Conservation (phyloP, 2,329 filamentous ascomycete genomes). For the Boeremia exigua region DNA sequence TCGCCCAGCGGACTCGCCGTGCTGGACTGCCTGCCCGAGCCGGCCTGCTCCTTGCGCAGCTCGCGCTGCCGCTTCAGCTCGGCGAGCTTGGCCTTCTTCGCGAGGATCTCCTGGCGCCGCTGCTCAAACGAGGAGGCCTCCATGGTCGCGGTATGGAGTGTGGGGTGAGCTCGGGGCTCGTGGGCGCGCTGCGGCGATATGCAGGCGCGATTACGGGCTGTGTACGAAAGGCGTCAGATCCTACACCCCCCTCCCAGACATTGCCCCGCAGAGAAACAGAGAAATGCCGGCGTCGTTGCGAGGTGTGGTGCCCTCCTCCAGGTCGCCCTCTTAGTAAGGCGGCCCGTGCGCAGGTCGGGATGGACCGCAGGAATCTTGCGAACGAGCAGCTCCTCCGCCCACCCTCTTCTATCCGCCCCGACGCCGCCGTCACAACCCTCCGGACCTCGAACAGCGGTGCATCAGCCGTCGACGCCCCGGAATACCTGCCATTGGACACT, state of each 20-base stretch:
- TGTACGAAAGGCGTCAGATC: background rate
- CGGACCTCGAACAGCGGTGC: slow-evolving; percentile 21
- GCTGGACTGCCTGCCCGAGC: slow-evolving; percentile 68
- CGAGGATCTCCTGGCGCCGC: slow-evolving; percentile 93
- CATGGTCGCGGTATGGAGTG: slow-evolving; percentile 26
- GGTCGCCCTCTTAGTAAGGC: slow-evolving; percentile 22
- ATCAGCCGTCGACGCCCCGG: slow-evolving; percentile 26
- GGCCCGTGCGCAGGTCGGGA: slow-evolving; percentile 9
- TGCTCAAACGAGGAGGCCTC: slow-evolving; percentile 68
- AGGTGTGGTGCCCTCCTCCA: background rate
- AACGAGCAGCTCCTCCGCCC: slow-evolving; percentile 27
- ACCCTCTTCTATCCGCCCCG: slow-evolving; percentile 31
- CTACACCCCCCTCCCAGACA: slow-evolving; percentile 17
- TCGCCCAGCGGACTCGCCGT: slow-evolving; percentile 69
- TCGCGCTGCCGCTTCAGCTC: slow-evolving; percentile 94
- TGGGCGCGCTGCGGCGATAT: background rate
- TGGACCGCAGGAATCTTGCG: slow-evolving; percentile 30
- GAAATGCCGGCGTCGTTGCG: background rate
- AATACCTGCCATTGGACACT: slow-evolving; percentile 41
- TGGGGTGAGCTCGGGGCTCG: slow-evolving; percentile 2
- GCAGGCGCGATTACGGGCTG: background rate
- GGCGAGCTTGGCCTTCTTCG: slow-evolving; percentile 95
- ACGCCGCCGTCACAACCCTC: slow-evolving; percentile 26
- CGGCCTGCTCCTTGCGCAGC: slow-evolving; percentile 73
- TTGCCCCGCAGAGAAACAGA: background rate